Conservation (phyloP, 192 early-diverging fungal genomes). For the Coemansia sp. region DNA sequence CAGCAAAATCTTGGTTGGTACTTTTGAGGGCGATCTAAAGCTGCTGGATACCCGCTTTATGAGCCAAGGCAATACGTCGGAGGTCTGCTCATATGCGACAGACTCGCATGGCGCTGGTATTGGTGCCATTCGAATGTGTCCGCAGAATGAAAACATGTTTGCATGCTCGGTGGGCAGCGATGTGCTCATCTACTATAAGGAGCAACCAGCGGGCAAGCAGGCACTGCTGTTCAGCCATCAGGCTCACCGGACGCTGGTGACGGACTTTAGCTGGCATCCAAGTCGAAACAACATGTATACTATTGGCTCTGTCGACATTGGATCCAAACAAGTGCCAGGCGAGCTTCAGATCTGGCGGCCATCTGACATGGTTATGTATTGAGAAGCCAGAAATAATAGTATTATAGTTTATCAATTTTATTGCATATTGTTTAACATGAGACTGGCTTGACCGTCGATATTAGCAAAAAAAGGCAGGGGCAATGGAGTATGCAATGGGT, state of each 20-base stretch:
- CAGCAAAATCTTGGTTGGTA: constrained; percentile 30
- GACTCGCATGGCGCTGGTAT: neutral
- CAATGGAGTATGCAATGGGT: neutral
- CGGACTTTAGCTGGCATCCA: constrained; percentile 50
- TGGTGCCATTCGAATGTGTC: constrained; percentile 31
- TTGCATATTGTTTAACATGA: neutral
- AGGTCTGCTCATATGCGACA: neutral
- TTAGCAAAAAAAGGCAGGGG: neutral
- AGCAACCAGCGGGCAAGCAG: neutral
- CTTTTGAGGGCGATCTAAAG: constrained; percentile 17
- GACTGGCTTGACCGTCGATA: neutral
- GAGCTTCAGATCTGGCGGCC: constrained; percentile 54
- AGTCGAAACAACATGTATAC: constrained; percentile 28
- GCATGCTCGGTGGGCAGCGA: constrained; percentile 27
- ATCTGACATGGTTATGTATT: constrained; percentile 7
- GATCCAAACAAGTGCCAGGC: constrained; percentile 15
- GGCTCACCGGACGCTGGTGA: constrained; percentile 34
- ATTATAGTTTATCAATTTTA: neutral
- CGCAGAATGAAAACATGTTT: constrained; percentile 33
- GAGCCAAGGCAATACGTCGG: neutral
- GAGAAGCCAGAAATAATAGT: neutral
- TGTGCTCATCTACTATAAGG: constrained; percentile 36
- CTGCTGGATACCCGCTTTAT: constrained; percentile 36
- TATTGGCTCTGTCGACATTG: constrained; percentile 46
- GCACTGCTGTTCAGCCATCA: constrained; percentile 32